Evolutionary conservation across 2,329 filamentous ascomycete species (phyloP).

Genomic region (Arthroderma sp.): DNA sequence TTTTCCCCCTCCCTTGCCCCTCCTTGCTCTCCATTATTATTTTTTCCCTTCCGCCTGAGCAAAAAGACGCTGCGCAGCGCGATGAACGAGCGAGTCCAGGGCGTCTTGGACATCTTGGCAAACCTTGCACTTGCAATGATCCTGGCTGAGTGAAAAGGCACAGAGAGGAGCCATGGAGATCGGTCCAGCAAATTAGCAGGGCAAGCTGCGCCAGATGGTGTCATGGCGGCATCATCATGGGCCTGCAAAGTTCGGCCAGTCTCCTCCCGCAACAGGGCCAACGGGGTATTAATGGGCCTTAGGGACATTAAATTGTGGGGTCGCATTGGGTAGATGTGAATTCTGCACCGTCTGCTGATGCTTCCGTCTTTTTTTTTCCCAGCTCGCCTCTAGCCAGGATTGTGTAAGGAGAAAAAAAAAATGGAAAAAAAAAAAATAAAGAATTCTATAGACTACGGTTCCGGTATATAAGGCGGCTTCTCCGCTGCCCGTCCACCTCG

Average conservation of each 20-base stretch:
- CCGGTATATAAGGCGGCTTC: constrained; percentile 4
- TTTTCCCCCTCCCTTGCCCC: not conserved
- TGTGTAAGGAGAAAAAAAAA: not conserved
- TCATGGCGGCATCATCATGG: not conserved
- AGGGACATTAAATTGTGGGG: constrained; percentile 3
- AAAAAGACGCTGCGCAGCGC: not conserved
- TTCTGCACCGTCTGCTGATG: not conserved
- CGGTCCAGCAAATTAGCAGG: not conserved
- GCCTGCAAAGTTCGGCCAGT: not conserved
- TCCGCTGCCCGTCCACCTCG: not conserved
- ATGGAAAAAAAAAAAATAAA: not conserved
- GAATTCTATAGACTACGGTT: not conserved
- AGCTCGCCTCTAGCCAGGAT: not conserved
- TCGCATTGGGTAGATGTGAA: not conserved
- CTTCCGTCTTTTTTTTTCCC: not conserved
- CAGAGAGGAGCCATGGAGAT: not conserved
- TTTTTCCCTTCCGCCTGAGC: not conserved
- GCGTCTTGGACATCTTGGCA: not conserved
- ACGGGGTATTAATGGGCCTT: not conserved
- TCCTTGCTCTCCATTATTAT: not conserved
- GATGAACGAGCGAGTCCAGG: not conserved
- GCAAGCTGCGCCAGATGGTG: constrained; percentile 2
- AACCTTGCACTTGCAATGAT: not conserved
- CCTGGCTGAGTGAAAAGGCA: not conserved
- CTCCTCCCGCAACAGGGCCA: not conserved